Evolutionary conservation across 768 basidiomycete species (phyloP).

Genomic region (Clitopilus passeckerianus): DNA sequence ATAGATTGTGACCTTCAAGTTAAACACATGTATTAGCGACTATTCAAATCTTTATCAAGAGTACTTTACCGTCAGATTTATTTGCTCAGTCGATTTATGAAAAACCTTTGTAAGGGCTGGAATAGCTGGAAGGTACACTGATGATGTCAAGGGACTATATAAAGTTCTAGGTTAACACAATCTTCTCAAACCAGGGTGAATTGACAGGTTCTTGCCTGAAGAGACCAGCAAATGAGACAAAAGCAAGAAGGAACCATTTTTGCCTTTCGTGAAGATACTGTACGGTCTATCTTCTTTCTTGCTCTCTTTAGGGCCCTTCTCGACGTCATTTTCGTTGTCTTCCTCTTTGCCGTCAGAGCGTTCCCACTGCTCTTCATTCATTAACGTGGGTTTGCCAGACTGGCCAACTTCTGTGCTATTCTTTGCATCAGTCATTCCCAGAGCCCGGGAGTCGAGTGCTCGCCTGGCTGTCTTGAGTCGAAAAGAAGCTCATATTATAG

Average conservation of each 20-base stretch:
- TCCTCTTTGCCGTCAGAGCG: neutral
- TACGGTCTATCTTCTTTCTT: constrained; percentile 13
- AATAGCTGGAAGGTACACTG: constrained; percentile 78
- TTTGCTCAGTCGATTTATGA: constrained; percentile 60
- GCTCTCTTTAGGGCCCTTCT: neutral
- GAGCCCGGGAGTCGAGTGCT: neutral
- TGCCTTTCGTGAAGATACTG: constrained; percentile 51
- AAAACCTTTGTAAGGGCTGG: constrained; percentile 62
- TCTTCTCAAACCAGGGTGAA: neutral
- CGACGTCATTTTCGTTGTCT: neutral
- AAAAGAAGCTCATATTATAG: neutral
- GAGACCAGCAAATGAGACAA: constrained; percentile 53
- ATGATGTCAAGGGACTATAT: constrained; percentile 62
- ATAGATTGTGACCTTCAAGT: constrained; percentile 55
- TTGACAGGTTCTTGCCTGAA: constrained; percentile 47
- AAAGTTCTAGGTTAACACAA: neutral
- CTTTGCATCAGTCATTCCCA: neutral
- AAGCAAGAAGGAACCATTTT: constrained; percentile 65
- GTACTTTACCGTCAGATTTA: constrained; percentile 63
- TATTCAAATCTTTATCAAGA: constrained; percentile 16
- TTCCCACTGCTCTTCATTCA: neutral
- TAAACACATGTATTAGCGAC: neutral
- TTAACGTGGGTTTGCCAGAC: neutral
- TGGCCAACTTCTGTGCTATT: neutral
- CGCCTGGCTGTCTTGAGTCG: neutral